A percentile compares a stretch with the other conserved stretches of the same genome.
These are phyloP conservation scores for Lepidium campestre DNA, from an alignment of 441 rosid genomes.

Conservation along the genomic window DNA sequence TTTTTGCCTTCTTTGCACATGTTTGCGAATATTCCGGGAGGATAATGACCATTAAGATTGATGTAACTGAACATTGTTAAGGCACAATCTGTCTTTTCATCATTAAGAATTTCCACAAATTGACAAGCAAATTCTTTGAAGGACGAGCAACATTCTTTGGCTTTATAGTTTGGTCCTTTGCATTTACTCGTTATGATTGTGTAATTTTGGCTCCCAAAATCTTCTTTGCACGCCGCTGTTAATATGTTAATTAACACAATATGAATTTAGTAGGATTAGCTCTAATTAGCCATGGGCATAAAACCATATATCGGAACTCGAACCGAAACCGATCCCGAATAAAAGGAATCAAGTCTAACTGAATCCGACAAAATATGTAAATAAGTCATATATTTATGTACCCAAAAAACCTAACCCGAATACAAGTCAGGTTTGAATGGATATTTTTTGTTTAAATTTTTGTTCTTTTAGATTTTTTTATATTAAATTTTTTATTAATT, in stretches of 20 bases:
- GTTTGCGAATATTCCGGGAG: conserved; percentile 56
- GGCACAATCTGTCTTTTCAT: conserved; percentile 43
- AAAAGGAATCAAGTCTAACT: too few species aligned
- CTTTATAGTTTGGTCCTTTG: conserved; percentile 62
- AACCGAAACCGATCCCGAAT: too few species aligned
- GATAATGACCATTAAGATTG: conserved; percentile 53
- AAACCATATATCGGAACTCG: too few species aligned
- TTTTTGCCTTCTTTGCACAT: conserved; percentile 45
- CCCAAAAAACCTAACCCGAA: too few species aligned
- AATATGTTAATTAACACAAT: neutral
- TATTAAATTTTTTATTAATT: too few species aligned
- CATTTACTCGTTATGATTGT: conserved; percentile 47
- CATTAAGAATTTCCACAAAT: conserved; percentile 35
- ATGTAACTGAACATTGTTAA: conserved; percentile 68
- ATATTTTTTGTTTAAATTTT: too few species aligned
- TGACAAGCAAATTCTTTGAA: conserved; percentile 54
- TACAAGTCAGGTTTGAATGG: too few species aligned
- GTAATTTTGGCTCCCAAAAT: conserved; percentile 50
- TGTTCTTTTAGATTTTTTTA: too few species aligned
- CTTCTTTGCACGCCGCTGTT: conserved; percentile 43
- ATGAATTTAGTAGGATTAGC: neutral
- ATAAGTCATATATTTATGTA: too few species aligned
- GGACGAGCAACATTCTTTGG: conserved; percentile 39
- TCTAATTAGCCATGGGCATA: too few species aligned
- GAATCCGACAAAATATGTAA: too few species aligned